A percentile compares a stretch with the other conserved stretches of the same genome.
Evolutionary conservation across 2,329 filamentous ascomycete genomes (phyloP).

Genomic region (Colletotrichum gloeosporioides): DNA sequence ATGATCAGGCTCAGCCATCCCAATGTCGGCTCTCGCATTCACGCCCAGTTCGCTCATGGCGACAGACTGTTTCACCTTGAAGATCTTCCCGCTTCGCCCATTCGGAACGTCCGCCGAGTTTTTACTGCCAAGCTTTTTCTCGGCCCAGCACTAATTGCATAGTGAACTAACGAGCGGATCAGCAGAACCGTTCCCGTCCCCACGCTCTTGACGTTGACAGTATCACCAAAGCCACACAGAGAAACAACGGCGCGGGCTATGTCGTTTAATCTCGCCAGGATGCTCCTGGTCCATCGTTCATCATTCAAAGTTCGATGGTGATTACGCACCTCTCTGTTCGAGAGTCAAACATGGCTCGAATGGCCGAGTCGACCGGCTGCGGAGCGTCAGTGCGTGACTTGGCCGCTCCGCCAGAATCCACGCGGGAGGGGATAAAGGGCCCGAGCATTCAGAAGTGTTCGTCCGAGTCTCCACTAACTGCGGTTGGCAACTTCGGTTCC

Average conservation of each 20-base stretch:
- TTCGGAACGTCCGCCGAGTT: slow-evolving; percentile 13
- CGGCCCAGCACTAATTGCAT: not conserved
- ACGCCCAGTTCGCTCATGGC: not conserved
- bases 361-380: not conserved
- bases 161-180: not conserved
- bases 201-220: not conserved
- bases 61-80: slow-evolving; percentile 4
- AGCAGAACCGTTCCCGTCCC: not conserved
- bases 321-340: not conserved
- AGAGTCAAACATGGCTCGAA: not conserved
- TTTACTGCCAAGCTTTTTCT: slow-evolving; percentile 14
- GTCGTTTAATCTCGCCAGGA: not conserved
- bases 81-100: not conserved
- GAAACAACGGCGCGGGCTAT: slow-evolving; percentile 1
- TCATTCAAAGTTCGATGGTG: not conserved
- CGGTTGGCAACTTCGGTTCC: slow-evolving; percentile 15
- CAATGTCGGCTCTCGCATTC: not conserved
- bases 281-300: not conserved
- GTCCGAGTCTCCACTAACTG: not conserved
- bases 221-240: not conserved
- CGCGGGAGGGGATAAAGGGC: not conserved
- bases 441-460: not conserved
- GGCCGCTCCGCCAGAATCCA: not conserved
- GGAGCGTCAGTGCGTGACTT: slow-evolving; percentile 1
- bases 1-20: not conserved